Conservation (phyloP, 108 stramenopile species). For the Schizochytrium sp. region DNA sequence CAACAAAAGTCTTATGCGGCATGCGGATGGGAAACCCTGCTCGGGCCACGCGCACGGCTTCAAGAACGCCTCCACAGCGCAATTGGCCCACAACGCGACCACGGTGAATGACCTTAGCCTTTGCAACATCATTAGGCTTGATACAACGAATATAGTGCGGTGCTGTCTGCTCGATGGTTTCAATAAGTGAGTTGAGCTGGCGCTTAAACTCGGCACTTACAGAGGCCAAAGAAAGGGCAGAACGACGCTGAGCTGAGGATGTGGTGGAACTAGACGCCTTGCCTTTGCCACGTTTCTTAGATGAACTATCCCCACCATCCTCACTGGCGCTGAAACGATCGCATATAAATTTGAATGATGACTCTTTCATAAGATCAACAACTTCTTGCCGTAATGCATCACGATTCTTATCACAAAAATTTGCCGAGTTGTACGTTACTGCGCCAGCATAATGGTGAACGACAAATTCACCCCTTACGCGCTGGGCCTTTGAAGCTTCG, state of each 20-base stretch:
- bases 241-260: background rate
- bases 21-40: constrained; percentile 94
- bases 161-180: constrained; percentile 88
- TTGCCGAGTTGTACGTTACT: constrained; percentile 82
- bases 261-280: background rate
- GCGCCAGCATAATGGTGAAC: constrained; percentile 90
- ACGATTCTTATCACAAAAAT: constrained; percentile 90
- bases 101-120: constrained; percentile 78
- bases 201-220: constrained; percentile 50
- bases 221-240: constrained; percentile 32
- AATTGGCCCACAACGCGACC: constrained; percentile 87
- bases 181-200: constrained; percentile 71
- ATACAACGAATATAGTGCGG: constrained; percentile 98
- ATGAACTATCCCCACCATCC: background rate
- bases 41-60: constrained; percentile 94
- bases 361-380: constrained; percentile 80
- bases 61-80: constrained; percentile 92
- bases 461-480: constrained; percentile 69
- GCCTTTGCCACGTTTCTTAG: background rate
- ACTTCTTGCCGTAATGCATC: constrained; percentile 88
- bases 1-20: constrained; percentile 87
- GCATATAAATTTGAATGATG: constrained; percentile 35
- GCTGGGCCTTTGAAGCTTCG: constrained; percentile 57
- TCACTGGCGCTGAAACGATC: constrained; percentile 28
- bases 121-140: constrained; percentile 88